Evolutionary conservation across 2,329 filamentous ascomycete species (phyloP).

Genomic region (Xylariales sp.): DNA sequence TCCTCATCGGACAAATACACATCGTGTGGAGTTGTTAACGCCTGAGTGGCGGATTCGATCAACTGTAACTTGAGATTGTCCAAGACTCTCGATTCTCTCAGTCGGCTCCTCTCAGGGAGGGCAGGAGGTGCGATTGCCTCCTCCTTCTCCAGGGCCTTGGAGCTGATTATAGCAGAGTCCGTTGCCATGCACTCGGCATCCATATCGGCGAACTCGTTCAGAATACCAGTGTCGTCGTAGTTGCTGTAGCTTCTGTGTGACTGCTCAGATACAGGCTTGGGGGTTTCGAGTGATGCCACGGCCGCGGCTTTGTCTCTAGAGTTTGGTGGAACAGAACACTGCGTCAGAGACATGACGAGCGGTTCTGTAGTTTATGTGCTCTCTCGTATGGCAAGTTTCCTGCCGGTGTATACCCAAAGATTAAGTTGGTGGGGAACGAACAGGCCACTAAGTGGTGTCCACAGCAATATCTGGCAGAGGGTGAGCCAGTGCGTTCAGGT

Average conservation of each 20-base stretch:
- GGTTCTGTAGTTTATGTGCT: background rate
- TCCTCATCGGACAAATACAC: slow-evolving; percentile 63
- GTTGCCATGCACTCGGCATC: slow-evolving; percentile 8
- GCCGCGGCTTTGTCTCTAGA: too few relatives aligned
- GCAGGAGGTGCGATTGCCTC: slow-evolving; percentile 29
- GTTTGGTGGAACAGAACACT: too few relatives aligned
- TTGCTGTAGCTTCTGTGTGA: slow-evolving; percentile 6
- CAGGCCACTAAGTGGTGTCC: too few relatives aligned
- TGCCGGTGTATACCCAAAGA: too few relatives aligned
- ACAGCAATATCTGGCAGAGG: slow-evolving; percentile 6
- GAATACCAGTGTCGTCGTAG: slow-evolving; percentile 7
- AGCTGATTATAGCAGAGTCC: slow-evolving; percentile 3
- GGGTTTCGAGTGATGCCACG: too few relatives aligned
- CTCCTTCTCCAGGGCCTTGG: background rate
- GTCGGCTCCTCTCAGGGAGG: slow-evolving; percentile 45
- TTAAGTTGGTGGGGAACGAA: too few relatives aligned
- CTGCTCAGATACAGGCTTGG: background rate
- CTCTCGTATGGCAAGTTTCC: background rate
- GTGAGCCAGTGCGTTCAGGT: slow-evolving; percentile 1
- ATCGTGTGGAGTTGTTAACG: slow-evolving; percentile 47
- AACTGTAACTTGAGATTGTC: slow-evolving; percentile 32
- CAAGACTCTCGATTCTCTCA: slow-evolving; percentile 43
- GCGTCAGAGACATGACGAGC: slow-evolving; percentile 2
- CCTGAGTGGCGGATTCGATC: slow-evolving; percentile 22
- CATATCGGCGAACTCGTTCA: slow-evolving; percentile 8